phyloP scores from a whole-genome alignment of 371 early-diverging fungal species.

The Syncephalastrum racemosum region DNA sequence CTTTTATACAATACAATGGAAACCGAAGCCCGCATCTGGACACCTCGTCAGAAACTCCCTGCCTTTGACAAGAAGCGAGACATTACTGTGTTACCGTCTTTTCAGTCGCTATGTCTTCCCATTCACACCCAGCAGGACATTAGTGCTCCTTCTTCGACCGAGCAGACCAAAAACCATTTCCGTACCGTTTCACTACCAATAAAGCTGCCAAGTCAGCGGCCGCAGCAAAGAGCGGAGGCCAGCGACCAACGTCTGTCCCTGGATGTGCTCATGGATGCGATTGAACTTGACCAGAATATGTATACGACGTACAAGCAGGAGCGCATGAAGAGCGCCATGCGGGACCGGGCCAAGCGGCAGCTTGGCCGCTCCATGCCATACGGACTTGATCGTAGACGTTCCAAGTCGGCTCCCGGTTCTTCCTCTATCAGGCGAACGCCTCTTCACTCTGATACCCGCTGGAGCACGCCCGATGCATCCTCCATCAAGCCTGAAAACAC shows the following conservation, averaged over 20 bases:
- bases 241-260: constrained; percentile 28
- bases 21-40: constrained; percentile 8
- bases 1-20: too few relatives aligned
- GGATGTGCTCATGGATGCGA: constrained; percentile 42
- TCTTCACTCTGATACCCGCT: constrained; percentile 2
- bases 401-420: constrained; percentile 47
- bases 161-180: constrained; percentile 21
- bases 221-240: not conserved
- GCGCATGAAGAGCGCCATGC: constrained; percentile 30
- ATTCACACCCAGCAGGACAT: constrained; percentile 3
- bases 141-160: constrained; percentile 6
- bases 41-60: constrained; percentile 10
- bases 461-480: constrained; percentile 9
- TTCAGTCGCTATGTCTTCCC: constrained; percentile 14
- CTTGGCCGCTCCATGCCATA: constrained; percentile 2
- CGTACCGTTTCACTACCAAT: constrained; percentile 41
- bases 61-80: constrained; percentile 9
- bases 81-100: constrained; percentile 23
- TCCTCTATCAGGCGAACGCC: constrained; percentile 8
- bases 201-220: constrained; percentile 31
- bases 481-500: constrained; percentile 9
- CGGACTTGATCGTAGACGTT: constrained; percentile 29
- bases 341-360: constrained; percentile 12
- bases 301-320: constrained; percentile 36
- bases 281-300: constrained; percentile 50